phyloP scores from a whole-genome alignment of 1,284 basidiomycete species.

The Trametes pubescens region DNA sequence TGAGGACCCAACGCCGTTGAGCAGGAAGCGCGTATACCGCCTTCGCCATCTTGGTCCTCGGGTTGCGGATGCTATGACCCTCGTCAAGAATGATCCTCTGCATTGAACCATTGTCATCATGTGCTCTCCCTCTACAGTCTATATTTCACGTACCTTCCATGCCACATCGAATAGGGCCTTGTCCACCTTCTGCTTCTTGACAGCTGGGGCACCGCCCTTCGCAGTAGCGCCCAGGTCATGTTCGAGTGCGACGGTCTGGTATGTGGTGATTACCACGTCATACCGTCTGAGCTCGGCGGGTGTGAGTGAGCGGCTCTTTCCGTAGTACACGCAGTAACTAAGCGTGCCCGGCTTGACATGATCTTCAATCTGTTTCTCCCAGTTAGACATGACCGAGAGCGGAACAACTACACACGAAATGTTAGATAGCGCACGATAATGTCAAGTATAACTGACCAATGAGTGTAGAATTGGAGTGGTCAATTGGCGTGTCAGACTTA shows the following conservation, averaged over 20 bases:
- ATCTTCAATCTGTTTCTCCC: conserved; percentile 88
- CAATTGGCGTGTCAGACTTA: conserved; percentile 63
- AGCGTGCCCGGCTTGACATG: conserved; percentile 71
- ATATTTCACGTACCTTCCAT: conserved; percentile 71
- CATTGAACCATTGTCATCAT: not conserved
- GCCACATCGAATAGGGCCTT: conserved; percentile 68
- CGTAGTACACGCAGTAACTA: conserved; percentile 74
- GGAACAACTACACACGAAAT: conserved; percentile 70
- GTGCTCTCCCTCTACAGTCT: not conserved
- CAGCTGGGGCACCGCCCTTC: conserved; percentile 44
- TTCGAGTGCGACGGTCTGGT: conserved; percentile 74
- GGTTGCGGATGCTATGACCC: conserved; percentile 87
- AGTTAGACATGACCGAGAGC: conserved; percentile 88
- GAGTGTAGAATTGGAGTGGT: conserved; percentile 73
- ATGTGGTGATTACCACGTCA: conserved; percentile 92
- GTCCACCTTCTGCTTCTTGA: conserved; percentile 67
- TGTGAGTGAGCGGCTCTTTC: conserved; percentile 66
- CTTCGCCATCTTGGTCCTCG: conserved; percentile 83
- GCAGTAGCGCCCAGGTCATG: conserved; percentile 43
- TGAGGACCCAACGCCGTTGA: conserved; percentile 82
- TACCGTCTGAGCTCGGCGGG: conserved; percentile 68
- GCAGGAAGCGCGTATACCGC: conserved; percentile 74
- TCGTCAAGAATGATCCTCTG: conserved; percentile 88
- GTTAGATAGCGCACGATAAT: not conserved
- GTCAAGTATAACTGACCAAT: conserved; percentile 63